A percentile compares a stretch with the other conserved stretches of the same genome.
These are phyloP conservation scores for Heliamphora pulchella DNA, from an alignment of 179 eudicot species.

Conservation along the genomic window DNA sequence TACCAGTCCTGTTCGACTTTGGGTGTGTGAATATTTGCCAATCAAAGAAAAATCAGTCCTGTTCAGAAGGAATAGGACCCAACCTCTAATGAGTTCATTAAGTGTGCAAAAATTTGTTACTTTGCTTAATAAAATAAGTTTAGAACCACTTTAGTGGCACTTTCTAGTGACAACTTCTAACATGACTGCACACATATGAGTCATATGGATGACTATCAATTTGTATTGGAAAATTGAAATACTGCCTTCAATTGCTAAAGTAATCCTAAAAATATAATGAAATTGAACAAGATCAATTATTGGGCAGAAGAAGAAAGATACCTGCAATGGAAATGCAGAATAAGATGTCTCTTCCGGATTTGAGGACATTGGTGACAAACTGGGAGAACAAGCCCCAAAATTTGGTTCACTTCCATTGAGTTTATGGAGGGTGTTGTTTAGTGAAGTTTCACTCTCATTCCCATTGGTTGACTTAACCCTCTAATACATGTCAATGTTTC, in stretches of 20 bases:
- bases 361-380: constrained; percentile 35
- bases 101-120: no score
- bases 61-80: not conserved
- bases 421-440: constrained; percentile 38
- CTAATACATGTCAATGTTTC: constrained; percentile 22
- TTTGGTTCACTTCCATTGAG: constrained; percentile 47
- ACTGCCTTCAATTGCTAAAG: not conserved
- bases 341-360: constrained; percentile 32
- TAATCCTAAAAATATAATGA: not conserved
- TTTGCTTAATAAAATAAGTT: no score
- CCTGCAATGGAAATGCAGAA: constrained; percentile 47
- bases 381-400: constrained; percentile 34
- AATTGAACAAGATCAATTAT: not conserved
- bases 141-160: not conserved
- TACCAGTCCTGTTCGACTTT: not conserved
- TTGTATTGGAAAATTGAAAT: not conserved
- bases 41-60: no score
- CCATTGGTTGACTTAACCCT: constrained; percentile 51
- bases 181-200: not conserved
- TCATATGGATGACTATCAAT: not conserved
- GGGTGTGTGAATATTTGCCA: no score
- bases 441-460: constrained; percentile 42
- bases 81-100: not conserved
- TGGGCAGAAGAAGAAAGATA: constrained; percentile 19
- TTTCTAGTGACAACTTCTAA: not conserved